phyloP scores from a whole-genome alignment of 371 early-diverging fungal genomes.

The Racocetra persica region DNA sequence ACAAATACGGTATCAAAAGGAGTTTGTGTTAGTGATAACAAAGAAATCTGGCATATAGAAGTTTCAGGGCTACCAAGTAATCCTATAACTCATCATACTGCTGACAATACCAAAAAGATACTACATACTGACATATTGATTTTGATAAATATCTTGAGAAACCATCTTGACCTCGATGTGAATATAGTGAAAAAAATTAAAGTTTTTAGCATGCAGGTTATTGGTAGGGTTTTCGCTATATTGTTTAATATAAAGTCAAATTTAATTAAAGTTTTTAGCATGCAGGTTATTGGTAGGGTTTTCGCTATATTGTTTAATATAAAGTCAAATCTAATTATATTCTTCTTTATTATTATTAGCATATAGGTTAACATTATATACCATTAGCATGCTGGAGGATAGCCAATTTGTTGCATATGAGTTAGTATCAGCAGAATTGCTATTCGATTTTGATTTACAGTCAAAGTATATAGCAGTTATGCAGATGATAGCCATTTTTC shows the following conservation, averaged over 20 bases:
- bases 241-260: conserved; percentile 17
- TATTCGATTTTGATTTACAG: conserved; percentile 32
- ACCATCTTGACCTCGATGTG: conserved; percentile 31
- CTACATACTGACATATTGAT: conserved; percentile 30
- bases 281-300: conserved; percentile 40
- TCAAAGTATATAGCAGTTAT: conserved; percentile 37
- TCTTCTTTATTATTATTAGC: conserved; percentile 15
- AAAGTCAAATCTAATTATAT: conserved; percentile 19
- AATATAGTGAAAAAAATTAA: conserved; percentile 27
- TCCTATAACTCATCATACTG: conserved; percentile 13
- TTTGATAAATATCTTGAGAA: background rate
- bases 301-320: background rate
- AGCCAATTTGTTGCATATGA: conserved; percentile 29
- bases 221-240: conserved; percentile 17
- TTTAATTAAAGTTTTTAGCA: conserved; percentile 39
- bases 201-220: conserved; percentile 40
- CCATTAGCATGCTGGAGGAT: conserved; percentile 39
- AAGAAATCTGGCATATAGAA: conserved; percentile 27
- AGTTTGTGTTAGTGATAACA: background rate
- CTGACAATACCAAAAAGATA: conserved; percentile 25
- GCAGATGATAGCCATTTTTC: conserved; percentile 36
- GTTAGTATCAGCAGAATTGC: conserved; percentile 37
- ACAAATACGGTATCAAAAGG: conserved; percentile 34
- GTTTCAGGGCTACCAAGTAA: conserved; percentile 28
- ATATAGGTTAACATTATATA: conserved; percentile 38